phyloP scores from a whole-genome alignment of 371 early-diverging fungal genomes.

The Apophysomyces ossiformis region DNA sequence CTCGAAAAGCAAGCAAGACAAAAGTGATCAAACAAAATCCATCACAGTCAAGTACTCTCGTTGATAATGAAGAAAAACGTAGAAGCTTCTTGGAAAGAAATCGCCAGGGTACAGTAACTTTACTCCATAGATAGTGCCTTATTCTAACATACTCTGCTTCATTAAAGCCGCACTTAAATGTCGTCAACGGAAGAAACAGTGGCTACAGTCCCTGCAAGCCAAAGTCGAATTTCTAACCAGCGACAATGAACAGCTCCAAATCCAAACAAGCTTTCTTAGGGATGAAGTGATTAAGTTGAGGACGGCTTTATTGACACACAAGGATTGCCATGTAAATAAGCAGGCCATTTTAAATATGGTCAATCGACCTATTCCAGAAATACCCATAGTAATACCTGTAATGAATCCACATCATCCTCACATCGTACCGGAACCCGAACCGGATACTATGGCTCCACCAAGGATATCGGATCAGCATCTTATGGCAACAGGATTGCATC shows the following conservation, averaged over 20 bases:
- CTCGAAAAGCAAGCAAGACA: background rate
- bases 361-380: slow-evolving; percentile 6
- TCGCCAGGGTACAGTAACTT: slow-evolving; percentile 59
- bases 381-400: background rate
- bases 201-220: slow-evolving; percentile 76
- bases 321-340: slow-evolving; percentile 69
- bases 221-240: slow-evolving; percentile 72
- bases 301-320: slow-evolving; percentile 76
- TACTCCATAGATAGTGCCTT: slow-evolving; percentile 2
- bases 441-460: slow-evolving; percentile 1
- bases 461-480: background rate
- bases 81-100: slow-evolving; percentile 79
- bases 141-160: background rate
- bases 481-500: background rate
- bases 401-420: background rate
- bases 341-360: slow-evolving; percentile 27
- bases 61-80: slow-evolving; percentile 65
- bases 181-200: slow-evolving; percentile 89
- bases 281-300: slow-evolving; percentile 78
- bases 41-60: slow-evolving; percentile 31
- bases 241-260: slow-evolving; percentile 76
- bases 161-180: slow-evolving; percentile 83
- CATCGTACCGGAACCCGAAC: background rate
- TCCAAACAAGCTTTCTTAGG: slow-evolving; percentile 66
- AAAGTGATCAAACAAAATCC: slow-evolving; percentile 16